phyloP scores from a whole-genome alignment of 257 asterid species.

The Lavandula angustifolia region DNA sequence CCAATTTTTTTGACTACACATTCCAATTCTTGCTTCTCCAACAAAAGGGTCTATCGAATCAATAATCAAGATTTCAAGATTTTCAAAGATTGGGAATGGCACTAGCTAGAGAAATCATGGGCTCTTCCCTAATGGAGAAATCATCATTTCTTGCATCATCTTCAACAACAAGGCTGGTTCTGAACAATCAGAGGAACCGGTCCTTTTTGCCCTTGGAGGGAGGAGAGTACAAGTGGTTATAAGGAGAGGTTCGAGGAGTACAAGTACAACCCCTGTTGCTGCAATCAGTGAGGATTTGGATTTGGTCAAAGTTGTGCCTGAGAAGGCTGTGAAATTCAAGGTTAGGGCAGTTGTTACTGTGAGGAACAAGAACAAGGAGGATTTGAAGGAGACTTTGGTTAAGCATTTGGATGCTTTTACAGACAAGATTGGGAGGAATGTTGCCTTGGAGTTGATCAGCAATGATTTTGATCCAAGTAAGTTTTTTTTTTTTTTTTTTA shows the following conservation, averaged over 20 bases:
- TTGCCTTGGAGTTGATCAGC: constrained; percentile 73
- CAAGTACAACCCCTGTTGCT: constrained; percentile 46
- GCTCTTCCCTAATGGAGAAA: constrained; percentile 51
- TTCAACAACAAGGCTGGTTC: constrained; percentile 14
- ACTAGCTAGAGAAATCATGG: constrained; percentile 64
- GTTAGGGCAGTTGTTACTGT: constrained; percentile 87
- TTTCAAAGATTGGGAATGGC: constrained; percentile 49
- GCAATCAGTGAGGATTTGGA: constrained; percentile 80
- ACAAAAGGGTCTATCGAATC: constrained; percentile 12
- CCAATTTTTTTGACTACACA: background rate
- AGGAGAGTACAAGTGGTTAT: constrained; percentile 34
- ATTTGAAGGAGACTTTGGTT: constrained; percentile 60
- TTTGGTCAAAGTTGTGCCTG: constrained; percentile 64
- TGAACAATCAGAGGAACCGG: constrained; percentile 30
- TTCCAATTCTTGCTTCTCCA: constrained; percentile 18
- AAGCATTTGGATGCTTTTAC: constrained; percentile 79
- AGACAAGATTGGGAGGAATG: constrained; percentile 80
- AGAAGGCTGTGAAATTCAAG: constrained; percentile 67
- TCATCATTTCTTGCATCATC: constrained; percentile 38
- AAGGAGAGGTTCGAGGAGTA: constrained; percentile 2
- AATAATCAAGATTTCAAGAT: constrained; percentile 9
- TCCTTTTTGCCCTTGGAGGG: constrained; percentile 38
- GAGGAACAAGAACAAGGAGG: constrained; percentile 78
- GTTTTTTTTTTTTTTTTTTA: constrained; percentile 6
- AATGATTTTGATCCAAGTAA: constrained; percentile 79